Conservation (phyloP, 2,329 filamentous ascomycete genomes). For the Thermoascus crustaceus region DNA sequence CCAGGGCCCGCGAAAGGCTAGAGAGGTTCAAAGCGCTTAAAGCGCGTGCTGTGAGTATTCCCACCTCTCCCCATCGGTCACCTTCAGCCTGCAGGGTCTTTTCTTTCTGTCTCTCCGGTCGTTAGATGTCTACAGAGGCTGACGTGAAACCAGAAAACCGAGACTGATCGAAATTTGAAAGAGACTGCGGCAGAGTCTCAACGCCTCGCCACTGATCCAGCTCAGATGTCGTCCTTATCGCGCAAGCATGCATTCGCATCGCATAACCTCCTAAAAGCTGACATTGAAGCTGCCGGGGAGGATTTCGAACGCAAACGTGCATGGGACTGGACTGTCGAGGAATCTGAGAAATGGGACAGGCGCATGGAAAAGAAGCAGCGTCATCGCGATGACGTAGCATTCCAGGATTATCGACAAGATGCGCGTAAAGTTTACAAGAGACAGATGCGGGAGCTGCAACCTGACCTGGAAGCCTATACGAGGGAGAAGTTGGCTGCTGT, state of each 20-base stretch:
- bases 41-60: conserved; percentile 55
- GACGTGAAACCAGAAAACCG: conserved; percentile 30
- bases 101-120: conserved; percentile 3
- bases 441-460: conserved; percentile 68
- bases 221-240: conserved; percentile 66
- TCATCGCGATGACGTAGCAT: conserved; percentile 76
- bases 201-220: conserved; percentile 67
- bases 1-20: conserved; percentile 52
- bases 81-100: neutral
- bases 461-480: conserved; percentile 77
- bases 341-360: conserved; percentile 89
- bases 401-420: conserved; percentile 81
- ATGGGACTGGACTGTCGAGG: conserved; percentile 97
- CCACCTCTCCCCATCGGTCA: neutral
- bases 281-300: conserved; percentile 73
- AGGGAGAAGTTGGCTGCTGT: conserved; percentile 77
- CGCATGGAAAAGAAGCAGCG: conserved; percentile 76
- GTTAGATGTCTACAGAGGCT: conserved; percentile 10
- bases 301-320: conserved; percentile 97
- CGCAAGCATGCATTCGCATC: conserved; percentile 80
- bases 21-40: conserved; percentile 83
- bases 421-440: conserved; percentile 90
- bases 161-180: conserved; percentile 57
- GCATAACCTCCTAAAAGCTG: conserved; percentile 88
- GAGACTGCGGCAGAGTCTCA: conserved; percentile 78